A percentile compares a stretch with the other conserved stretches of the same genome.
phyloP scores from a whole-genome alignment of 352 stramenopile species.

The Phytophthora macrochlamydospora region DNA sequence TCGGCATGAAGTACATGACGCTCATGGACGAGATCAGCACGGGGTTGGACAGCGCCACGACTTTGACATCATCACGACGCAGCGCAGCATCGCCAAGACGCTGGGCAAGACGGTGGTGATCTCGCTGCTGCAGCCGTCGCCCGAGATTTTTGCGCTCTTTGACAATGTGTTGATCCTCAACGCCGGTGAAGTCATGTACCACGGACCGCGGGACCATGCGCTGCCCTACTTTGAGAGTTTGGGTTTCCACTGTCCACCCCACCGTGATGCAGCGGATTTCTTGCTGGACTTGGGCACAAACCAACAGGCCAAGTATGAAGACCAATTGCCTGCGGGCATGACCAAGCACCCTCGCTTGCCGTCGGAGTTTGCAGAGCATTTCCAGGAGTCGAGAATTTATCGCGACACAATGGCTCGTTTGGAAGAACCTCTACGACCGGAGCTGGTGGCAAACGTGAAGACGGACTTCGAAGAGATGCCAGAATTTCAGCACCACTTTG shows the following conservation, averaged over 20 bases:
- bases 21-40: slow-evolving; percentile 85
- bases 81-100: slow-evolving; percentile 49
- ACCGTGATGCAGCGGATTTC: slow-evolving; percentile 48
- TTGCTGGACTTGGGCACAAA: slow-evolving; percentile 52
- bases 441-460: slow-evolving; percentile 66
- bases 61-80: slow-evolving; percentile 62
- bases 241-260: slow-evolving; percentile 42
- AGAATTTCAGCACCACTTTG: slow-evolving; percentile 52
- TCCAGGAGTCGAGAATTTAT: slow-evolving; percentile 49
- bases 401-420: slow-evolving; percentile 42
- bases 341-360: slow-evolving; percentile 13
- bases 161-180: slow-evolving; percentile 93
- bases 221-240: slow-evolving; percentile 53
- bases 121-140: slow-evolving; percentile 88
- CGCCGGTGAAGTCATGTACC: slow-evolving; percentile 88
- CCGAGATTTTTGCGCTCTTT: slow-evolving; percentile 93
- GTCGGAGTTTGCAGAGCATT: slow-evolving; percentile 45
- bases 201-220: slow-evolving; percentile 26
- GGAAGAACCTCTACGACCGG: slow-evolving; percentile 25
- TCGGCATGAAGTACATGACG: slow-evolving; percentile 74
- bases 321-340: neutral
- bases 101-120: slow-evolving; percentile 69
- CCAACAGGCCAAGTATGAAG: slow-evolving; percentile 45
- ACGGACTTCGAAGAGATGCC: slow-evolving; percentile 8
- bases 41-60: slow-evolving; percentile 52